Conservation (phyloP, 1,284 basidiomycete species). For the Stereum hirsutum region DNA sequence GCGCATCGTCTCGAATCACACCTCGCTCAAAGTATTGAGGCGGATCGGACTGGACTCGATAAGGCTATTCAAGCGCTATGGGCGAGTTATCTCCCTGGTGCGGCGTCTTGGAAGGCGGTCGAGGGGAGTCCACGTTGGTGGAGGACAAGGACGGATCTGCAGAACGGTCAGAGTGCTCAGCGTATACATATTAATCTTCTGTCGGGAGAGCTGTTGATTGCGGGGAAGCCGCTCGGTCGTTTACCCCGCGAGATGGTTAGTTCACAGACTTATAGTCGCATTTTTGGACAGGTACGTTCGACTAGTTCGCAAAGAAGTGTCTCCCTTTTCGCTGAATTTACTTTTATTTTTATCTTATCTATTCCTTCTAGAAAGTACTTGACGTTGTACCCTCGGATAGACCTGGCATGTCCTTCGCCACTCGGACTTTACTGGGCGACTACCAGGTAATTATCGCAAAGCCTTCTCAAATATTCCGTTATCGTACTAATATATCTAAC, state of each 20-base stretch:
- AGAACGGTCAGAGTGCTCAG: constrained; percentile 13
- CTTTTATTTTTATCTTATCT: too few relatives aligned
- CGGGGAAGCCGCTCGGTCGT: constrained; percentile 28
- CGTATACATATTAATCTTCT: constrained; percentile 30
- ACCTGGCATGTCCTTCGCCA: constrained; percentile 8
- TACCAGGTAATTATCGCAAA: constrained; percentile 4
- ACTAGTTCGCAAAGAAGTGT: too few relatives aligned
- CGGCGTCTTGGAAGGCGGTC: constrained; percentile 20
- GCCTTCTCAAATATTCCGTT: too few relatives aligned
- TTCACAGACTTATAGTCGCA: constrained; percentile 22
- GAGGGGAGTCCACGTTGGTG: constrained; percentile 27
- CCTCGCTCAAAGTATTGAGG: constrained; percentile 10
- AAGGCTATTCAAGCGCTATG: constrained; percentile 26
- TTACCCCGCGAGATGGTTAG: constrained; percentile 24
- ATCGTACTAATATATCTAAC: background rate
- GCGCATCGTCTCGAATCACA: constrained; percentile 17
- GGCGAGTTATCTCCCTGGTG: constrained; percentile 22
- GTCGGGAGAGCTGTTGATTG: constrained; percentile 30
- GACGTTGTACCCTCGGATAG: constrained; percentile 8
- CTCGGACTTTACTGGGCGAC: constrained; percentile 3
- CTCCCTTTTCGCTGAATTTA: too few relatives aligned
- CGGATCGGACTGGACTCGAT: constrained; percentile 19
- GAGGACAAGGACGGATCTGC: constrained; percentile 2
- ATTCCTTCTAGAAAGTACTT: constrained; percentile 8
- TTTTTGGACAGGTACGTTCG: constrained; percentile 27